Percentiles rank a stretch among this genome's conserved stretches.
Evolutionary conservation across 2,329 filamentous ascomycete species (phyloP).

Genomic region (Ophiocordyceps australis): DNA sequence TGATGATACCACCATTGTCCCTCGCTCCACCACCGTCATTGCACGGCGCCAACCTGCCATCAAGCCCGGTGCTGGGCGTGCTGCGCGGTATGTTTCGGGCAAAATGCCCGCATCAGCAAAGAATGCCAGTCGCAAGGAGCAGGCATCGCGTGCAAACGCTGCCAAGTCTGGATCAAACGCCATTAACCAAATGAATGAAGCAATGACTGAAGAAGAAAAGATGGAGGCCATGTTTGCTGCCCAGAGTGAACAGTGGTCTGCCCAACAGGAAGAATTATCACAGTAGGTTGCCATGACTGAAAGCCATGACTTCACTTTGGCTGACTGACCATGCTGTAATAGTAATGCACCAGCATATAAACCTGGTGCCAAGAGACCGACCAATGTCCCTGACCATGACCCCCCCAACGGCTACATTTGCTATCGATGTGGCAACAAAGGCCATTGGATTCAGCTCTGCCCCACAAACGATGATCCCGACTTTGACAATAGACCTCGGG

Average conservation of each 20-base stretch:
- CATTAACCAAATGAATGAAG: slow-evolving; percentile 50
- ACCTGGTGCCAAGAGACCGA: slow-evolving; percentile 43
- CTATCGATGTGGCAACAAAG: slow-evolving; percentile 90
- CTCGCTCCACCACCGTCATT: slow-evolving; percentile 84
- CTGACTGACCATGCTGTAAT: no score
- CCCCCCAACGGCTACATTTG: slow-evolving; percentile 90
- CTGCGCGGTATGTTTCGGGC: slow-evolving; percentile 87
- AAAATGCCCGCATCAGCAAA: slow-evolving; percentile 86
- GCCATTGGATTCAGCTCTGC: slow-evolving; percentile 98
- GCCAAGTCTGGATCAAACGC: slow-evolving; percentile 38
- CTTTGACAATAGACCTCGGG: slow-evolving; percentile 80
- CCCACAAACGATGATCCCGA: slow-evolving; percentile 97
- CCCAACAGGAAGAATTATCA: slow-evolving; percentile 84
- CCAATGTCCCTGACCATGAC: slow-evolving; percentile 77
- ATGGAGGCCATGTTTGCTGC: slow-evolving; percentile 84
- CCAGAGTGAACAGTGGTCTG: slow-evolving; percentile 80
- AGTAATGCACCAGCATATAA: slow-evolving; percentile 47
- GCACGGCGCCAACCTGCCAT: slow-evolving; percentile 70
- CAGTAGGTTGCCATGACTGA: no score
- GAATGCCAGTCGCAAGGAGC: slow-evolving; percentile 52
- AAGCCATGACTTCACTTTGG: no score
- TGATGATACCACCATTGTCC: slow-evolving; percentile 94
- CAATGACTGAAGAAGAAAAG: slow-evolving; percentile 85
- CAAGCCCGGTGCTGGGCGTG: slow-evolving; percentile 74
- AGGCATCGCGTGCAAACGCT: slow-evolving; percentile 35